Percentiles rank a stretch among this genome's conserved stretches.
Conservation (phyloP, 148 eudicot genomes). For the Amaranthus cruentus region DNA sequence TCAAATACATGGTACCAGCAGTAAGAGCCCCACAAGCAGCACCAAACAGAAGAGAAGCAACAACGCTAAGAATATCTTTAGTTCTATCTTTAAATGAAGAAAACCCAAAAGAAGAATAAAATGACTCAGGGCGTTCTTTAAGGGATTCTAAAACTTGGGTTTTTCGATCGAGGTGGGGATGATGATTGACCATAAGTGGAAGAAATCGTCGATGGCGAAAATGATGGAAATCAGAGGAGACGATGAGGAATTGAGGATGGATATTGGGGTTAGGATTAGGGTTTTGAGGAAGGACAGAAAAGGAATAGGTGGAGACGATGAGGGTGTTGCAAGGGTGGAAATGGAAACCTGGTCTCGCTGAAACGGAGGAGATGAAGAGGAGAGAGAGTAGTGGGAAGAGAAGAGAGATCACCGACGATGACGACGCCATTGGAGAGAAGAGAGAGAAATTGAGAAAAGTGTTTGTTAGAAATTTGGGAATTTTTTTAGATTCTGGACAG, state of each 20-base stretch:
- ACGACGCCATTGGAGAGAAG: slow-evolving; percentile 32
- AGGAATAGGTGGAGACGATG: slow-evolving; percentile 43
- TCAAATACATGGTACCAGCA: slow-evolving; percentile 57
- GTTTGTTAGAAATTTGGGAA: neutral
- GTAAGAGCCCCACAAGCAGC: slow-evolving; percentile 83
- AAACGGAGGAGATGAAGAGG: slow-evolving; percentile 27
- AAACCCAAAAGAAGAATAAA: slow-evolving; percentile 26
- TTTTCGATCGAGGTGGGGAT: neutral
- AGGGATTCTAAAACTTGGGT: neutral
- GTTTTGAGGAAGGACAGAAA: slow-evolving; percentile 29
- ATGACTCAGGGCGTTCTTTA: neutral
- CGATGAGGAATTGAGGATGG: slow-evolving; percentile 40
- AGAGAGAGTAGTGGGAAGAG: slow-evolving; percentile 24
- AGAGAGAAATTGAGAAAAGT: slow-evolving; percentile 15
- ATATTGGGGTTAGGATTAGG: slow-evolving; percentile 16
- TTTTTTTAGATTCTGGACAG: no score
- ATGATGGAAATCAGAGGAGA: slow-evolving; percentile 24
- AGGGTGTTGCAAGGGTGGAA: slow-evolving; percentile 52
- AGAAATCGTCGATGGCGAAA: neutral
- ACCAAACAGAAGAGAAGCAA: slow-evolving; percentile 67
- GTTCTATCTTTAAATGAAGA: slow-evolving; percentile 49
- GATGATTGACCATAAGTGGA: neutral
- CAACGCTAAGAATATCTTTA: slow-evolving; percentile 60
- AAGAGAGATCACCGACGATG: slow-evolving; percentile 18
- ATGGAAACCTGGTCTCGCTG: slow-evolving; percentile 42